Evolutionary conservation across 352 stramenopile genomes (phyloP).

Genomic region (Pilasporangium apinafurcum): DNA sequence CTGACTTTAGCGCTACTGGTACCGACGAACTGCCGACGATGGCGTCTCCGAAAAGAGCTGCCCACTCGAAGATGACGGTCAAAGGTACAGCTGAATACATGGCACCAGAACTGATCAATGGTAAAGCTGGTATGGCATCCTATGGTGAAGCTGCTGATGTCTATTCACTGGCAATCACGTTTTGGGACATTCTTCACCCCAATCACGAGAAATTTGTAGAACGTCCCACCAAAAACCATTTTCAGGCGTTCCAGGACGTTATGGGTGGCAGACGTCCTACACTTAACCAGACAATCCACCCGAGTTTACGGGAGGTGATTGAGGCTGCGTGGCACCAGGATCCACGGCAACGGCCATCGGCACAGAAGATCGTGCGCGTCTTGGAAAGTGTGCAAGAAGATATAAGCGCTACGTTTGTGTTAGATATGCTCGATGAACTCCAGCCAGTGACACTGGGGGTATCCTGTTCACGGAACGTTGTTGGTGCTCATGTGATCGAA

Average conservation of each 20-base stretch:
- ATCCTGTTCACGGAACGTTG: slow-evolving; percentile 5
- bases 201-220: slow-evolving; percentile 20
- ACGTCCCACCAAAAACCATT: slow-evolving; percentile 19
- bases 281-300: slow-evolving; percentile 18
- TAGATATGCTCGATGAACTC: slow-evolving; percentile 21
- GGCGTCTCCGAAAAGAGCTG: too few species aligned
- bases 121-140: slow-evolving; percentile 24
- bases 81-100: slow-evolving; percentile 43
- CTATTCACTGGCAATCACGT: slow-evolving; percentile 66
- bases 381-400: slow-evolving; percentile 49
- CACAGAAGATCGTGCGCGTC: slow-evolving; percentile 26
- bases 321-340: slow-evolving; percentile 35
- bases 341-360: slow-evolving; percentile 27
- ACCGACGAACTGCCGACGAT: too few species aligned
- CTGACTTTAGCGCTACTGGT: too few species aligned
- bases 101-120: slow-evolving; percentile 60
- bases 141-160: slow-evolving; percentile 70
- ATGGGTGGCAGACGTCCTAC: slow-evolving; percentile 23
- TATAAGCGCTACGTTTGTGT: slow-evolving; percentile 24
- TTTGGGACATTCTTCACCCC: slow-evolving; percentile 68
- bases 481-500: too few species aligned
- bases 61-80: slow-evolving; percentile 56
- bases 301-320: slow-evolving; percentile 30
- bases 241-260: slow-evolving; percentile 44
- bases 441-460: too few species aligned